Base-by-base conservation (phyloP, 2,329 filamentous ascomycete species). In the Hypoxylon sp. region DNA sequence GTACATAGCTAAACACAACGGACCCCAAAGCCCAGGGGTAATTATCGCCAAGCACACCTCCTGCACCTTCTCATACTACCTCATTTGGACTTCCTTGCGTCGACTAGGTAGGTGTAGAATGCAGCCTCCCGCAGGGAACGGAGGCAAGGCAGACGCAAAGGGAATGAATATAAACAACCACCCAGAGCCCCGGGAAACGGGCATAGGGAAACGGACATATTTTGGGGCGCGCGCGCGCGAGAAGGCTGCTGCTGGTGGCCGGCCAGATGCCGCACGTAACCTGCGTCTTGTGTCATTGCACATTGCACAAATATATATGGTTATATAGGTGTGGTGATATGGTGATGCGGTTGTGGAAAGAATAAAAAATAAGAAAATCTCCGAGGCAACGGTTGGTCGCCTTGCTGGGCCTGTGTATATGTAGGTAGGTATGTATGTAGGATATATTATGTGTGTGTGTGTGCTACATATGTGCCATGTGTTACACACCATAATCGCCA, bases 201-300 rank as follows among this genome's bases (percentile, higher is more conserved):
- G 17, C 17, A 44, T 17, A 17, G 13, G 39, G 39, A 44, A 44
- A 9, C 39, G 17, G 39, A 22, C 39, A 44, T 44, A 22, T n/a
- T 26, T 42, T 14, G 19, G 31, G 19, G 37, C 24, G 22, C 29
- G 39, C 5, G 62, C 35, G 22, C 5, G 35, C 17, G 37, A 3
- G 39, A 17, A 14, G 24, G 37, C 10, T 2, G 39, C 14, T 6
- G 35, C 35, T n/a, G 35, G 3, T 39, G 13, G 29, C 48, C 6
- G 13, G 29, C 48, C 6, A 57, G 63, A 66, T 66, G 63, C 57
- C 52, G 63, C 63, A 66, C 63, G 53, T 46, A 53, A n/a, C 63
- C 63, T 14, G 47, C 47, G 42, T 42, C 24, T 63, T 33, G 26
- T 6, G 26, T 4, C 26, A 26, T 22, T 22, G 51, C 51, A 63